phyloP scores from a whole-genome alignment of 2,329 filamentous ascomycete genomes.

The Knoxdaviesia capensis region DNA sequence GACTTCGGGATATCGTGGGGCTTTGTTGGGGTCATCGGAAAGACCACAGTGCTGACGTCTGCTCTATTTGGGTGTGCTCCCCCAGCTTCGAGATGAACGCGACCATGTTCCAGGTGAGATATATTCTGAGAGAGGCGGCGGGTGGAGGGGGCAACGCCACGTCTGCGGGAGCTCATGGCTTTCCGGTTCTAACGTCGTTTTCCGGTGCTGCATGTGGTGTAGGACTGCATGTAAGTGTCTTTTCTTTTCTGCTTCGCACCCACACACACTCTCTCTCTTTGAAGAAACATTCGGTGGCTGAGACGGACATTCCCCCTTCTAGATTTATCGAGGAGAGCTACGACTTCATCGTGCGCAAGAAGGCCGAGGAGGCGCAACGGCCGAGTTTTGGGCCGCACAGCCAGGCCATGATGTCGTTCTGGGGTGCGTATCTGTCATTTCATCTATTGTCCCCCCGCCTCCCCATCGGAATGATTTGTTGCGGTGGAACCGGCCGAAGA shows the following conservation, averaged over 20 bases:
- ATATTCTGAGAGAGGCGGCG: constrained; percentile 7
- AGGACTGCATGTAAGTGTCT: constrained; percentile 32
- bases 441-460: neutral
- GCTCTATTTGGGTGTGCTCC: neutral
- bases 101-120: constrained; percentile 64
- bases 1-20: too few relatives aligned
- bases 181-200: neutral
- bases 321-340: constrained; percentile 92
- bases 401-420: constrained; percentile 75
- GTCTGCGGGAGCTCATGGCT: neutral
- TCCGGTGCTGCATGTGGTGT: neutral
- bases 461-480: neutral
- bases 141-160: too few relatives aligned
- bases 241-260: neutral
- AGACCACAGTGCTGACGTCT: neutral
- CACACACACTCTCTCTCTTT: neutral
- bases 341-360: constrained; percentile 43
- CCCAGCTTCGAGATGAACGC: constrained; percentile 87
- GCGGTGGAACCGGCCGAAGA: neutral
- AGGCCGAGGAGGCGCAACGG: constrained; percentile 29
- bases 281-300: neutral
- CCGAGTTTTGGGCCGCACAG: constrained; percentile 24
- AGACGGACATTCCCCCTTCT: neutral
- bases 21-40: too few relatives aligned
- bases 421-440: constrained; percentile 37